Percentiles rank a stretch among this genome's conserved stretches.
Conservation (phyloP, 306 rosid species). For the Argentina anserina region DNA sequence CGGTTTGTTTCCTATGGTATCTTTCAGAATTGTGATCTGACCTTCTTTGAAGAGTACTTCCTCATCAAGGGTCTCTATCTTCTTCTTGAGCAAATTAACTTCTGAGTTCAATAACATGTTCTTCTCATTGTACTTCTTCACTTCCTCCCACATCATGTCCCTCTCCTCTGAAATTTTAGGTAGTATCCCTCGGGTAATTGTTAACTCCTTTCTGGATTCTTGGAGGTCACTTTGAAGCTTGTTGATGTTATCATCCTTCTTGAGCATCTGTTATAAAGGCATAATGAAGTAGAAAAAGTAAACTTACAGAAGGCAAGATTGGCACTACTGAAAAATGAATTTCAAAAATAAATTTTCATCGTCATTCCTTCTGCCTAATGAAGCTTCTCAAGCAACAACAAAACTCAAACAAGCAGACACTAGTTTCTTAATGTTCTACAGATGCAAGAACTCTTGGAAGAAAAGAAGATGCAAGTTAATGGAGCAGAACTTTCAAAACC, state of each 20-base stretch:
- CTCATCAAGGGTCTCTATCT: constrained; percentile 69
- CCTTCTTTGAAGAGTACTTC: constrained; percentile 82
- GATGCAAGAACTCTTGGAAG: background rate
- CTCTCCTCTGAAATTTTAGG: constrained; percentile 77
- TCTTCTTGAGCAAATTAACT: constrained; percentile 45
- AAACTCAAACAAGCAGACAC: background rate
- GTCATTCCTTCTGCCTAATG: background rate
- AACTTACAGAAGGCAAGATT: background rate
- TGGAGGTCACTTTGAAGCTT: constrained; percentile 54
- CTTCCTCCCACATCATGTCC: constrained; percentile 72
- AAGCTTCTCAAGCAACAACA: background rate
- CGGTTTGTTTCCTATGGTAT: constrained; percentile 52
- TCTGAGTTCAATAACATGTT: constrained; percentile 68
- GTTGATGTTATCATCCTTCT: constrained; percentile 65
- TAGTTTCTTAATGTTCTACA: background rate
- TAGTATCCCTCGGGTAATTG: constrained; percentile 46
- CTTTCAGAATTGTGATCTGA: constrained; percentile 82
- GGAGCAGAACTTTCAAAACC: background rate
- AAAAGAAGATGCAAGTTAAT: too few species aligned
- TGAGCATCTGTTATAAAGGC: constrained; percentile 46
- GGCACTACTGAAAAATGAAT: background rate
- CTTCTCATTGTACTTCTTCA: constrained; percentile 72
- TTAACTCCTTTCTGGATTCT: constrained; percentile 56
- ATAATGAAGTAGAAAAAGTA: background rate
- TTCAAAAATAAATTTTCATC: background rate